phyloP scores from a whole-genome alignment of 2,329 filamentous ascomycete species.

The Coniochaeta sp. region DNA sequence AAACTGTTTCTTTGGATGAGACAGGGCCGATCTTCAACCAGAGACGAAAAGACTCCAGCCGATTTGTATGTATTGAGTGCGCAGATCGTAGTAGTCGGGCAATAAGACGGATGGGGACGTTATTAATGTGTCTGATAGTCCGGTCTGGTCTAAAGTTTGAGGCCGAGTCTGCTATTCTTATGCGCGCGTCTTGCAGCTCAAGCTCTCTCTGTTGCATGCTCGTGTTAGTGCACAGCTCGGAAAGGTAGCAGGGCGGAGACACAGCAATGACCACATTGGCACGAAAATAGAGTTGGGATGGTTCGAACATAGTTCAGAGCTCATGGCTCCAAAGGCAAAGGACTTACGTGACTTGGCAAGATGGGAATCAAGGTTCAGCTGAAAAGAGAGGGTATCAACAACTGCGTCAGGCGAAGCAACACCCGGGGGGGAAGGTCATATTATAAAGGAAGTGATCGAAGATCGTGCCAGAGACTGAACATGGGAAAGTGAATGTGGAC shows the following conservation, averaged over 20 bases:
- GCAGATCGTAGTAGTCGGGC: background rate
- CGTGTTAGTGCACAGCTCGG: conserved; percentile 1
- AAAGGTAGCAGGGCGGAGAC: background rate
- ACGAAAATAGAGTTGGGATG: too few species aligned
- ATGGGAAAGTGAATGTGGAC: conserved; percentile 14
- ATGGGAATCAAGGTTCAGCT: background rate
- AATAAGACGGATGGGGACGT: background rate
- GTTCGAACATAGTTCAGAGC: background rate
- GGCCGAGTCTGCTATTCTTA: background rate
- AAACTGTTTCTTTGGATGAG: background rate
- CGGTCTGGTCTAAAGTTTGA: background rate
- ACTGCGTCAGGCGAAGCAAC: background rate
- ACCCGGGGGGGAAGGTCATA: background rate
- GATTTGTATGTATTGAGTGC: background rate
- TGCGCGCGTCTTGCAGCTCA: background rate
- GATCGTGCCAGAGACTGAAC: background rate
- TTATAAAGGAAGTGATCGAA: background rate
- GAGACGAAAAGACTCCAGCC: background rate
- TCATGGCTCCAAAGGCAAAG: background rate
- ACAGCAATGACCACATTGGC: background rate
- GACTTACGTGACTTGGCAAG: background rate
- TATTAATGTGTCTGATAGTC: background rate
- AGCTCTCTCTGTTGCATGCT: conserved; percentile 1
- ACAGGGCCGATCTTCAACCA: background rate
- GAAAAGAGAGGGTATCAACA: background rate